Evolutionary conservation across 345 rosid species (phyloP), one percentile per base, ranked within the genome.

Genomic region (Firmiana major): DNA sequence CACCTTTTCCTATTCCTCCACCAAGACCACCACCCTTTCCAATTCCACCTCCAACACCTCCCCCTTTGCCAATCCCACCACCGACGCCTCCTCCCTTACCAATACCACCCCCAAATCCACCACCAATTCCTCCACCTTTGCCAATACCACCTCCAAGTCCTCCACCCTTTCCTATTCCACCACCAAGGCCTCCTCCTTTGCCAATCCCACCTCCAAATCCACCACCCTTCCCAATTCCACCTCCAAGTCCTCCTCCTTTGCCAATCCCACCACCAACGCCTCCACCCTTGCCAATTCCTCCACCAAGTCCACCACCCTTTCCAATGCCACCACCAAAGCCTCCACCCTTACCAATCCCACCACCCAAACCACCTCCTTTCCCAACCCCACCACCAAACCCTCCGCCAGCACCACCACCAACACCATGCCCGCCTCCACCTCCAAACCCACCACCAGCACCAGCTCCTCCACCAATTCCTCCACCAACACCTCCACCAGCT

Each of bases 181-280:
- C 78, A 0, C 82, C 82, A 60, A 36, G 7, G 0, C 85, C 83
- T 1, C 65, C 62, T 0, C 78, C 76, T 0, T 15, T 16, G 3
- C 51, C 71, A 10, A 0, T 1, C 0, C 31, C 71, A 2, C 54
- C 72, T 6, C 72, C 72, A 5, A 55, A 0, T 0, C 81, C 83
- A 0, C 87, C 87, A 0, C 86, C 86, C 0, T 63, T 48, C 0
- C 86, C 89, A 1, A 38, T 1, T 0, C 86, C 86, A 0, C 79
- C 82, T 0, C 81, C 89, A 21, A 48, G 0, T 0, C 81, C 84
- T 1, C 74, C 74, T 6, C 66, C 81, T 26, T 9, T 38, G 31
- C 84, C 85, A 1, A 36, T 2, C 0, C 87, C 85, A 11, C 83
- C 78, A 0, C 83, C 87, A 10, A 63, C 38, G 0, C 81, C 85